Conservation (phyloP, 139 green algal species). For the Picochlorum sp. region DNA sequence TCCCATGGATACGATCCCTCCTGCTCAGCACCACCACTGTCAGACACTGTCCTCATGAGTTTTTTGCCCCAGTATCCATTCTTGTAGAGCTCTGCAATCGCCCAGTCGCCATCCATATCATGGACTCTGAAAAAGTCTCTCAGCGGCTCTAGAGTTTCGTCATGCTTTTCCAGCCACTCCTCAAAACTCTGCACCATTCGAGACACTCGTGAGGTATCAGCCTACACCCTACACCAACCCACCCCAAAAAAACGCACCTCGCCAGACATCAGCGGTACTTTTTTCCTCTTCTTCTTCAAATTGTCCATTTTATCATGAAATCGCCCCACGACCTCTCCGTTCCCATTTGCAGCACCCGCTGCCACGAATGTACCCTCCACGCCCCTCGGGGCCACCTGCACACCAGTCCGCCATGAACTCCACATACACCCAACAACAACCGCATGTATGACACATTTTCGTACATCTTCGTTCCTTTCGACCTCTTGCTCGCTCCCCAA, state of each 20-base stretch:
- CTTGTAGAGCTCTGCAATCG: conserved; percentile 7
- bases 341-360: no score
- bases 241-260: conserved; percentile 9
- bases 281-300: conserved; percentile 5
- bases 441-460: no score
- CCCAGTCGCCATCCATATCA: not conserved
- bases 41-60: conserved; percentile 3
- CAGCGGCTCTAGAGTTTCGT: not conserved
- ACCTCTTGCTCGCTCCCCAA: no score
- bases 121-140: conserved; percentile 3
- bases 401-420: no score
- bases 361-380: no score
- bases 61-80: conserved; percentile 7
- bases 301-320: not conserved
- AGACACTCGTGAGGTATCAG: not conserved
- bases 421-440: no score
- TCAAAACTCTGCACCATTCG: conserved; percentile 5
- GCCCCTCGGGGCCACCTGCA: no score
- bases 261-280: conserved; percentile 2
- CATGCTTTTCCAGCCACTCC: conserved; percentile 2
- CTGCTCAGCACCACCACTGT: not conserved
- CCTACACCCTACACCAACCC: not conserved
- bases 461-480: no score
- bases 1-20: not conserved
- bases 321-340: no score